These are phyloP conservation scores for Metrosideros polymorpha DNA, from an alignment of 441 rosid species.

Conservation along the genomic window DNA sequence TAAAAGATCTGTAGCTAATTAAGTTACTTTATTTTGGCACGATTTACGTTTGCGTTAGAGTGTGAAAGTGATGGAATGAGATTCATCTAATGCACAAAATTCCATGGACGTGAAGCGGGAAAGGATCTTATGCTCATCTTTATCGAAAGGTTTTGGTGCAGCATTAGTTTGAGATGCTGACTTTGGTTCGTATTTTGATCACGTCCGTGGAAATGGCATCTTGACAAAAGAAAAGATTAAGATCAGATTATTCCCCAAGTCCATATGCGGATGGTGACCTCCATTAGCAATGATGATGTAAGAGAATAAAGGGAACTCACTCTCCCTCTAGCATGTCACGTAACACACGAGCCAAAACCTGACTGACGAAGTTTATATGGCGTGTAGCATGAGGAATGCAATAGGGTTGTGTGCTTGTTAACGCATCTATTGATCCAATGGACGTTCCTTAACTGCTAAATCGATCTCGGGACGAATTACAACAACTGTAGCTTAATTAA, in stretches of 20 bases:
- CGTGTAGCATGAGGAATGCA: not conserved
- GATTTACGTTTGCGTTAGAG: not conserved
- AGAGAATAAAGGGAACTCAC: not conserved
- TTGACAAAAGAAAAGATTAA: not conserved
- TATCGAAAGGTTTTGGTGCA: not conserved
- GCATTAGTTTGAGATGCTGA: not conserved
- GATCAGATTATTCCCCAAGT: not conserved
- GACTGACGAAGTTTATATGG: not conserved
- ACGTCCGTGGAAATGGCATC: not conserved
- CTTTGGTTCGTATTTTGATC: not conserved
- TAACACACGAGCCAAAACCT: not conserved
- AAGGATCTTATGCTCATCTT: not conserved
- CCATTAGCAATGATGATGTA: not conserved
- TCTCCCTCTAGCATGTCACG: not conserved
- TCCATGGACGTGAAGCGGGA: not conserved
- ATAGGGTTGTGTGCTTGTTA: not conserved
- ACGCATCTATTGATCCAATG: not conserved
- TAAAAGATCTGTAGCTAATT: not conserved
- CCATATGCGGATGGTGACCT: not conserved
- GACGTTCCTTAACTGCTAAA: not conserved
- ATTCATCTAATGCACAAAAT: not conserved
- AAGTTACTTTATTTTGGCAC: too few relatives aligned
- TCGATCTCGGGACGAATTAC: not conserved
- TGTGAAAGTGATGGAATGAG: not conserved
- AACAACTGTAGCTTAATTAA: not conserved